phyloP scores from a whole-genome alignment of 371 early-diverging fungal species.

The Syncephalastrum racemosum region DNA sequence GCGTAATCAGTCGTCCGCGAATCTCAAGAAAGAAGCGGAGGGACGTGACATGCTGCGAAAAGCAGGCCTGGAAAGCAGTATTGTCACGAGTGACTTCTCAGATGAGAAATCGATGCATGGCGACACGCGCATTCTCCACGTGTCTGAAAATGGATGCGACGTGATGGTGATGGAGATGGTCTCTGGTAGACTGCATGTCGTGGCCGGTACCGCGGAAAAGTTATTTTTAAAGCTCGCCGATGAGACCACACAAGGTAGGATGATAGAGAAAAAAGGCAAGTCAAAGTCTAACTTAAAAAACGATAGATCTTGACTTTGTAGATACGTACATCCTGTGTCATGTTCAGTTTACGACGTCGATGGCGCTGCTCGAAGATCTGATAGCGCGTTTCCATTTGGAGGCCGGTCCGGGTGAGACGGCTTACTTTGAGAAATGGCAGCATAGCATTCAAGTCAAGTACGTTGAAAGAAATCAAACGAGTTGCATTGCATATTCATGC shows the following conservation, averaged over 20 bases:
- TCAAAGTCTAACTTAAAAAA: not conserved
- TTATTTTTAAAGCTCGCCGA: slow-evolving; percentile 65
- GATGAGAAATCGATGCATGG: no score
- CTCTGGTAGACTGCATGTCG: slow-evolving; percentile 51
- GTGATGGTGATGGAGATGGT: slow-evolving; percentile 33
- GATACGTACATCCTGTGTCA: slow-evolving; percentile 62
- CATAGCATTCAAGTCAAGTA: slow-evolving; percentile 66
- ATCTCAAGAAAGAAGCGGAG: slow-evolving; percentile 1
- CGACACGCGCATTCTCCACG: slow-evolving; percentile 25
- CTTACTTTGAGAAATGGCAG: slow-evolving; percentile 63
- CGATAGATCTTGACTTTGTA: slow-evolving; percentile 60
- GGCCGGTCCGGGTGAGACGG: slow-evolving; percentile 48
- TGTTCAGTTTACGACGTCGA: slow-evolving; percentile 56
- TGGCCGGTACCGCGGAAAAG: slow-evolving; percentile 62
- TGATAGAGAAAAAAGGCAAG: no score
- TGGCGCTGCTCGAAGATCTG: slow-evolving; percentile 58
- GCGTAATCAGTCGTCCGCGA: slow-evolving; percentile 14
- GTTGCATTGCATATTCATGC: not conserved
- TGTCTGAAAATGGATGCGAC: slow-evolving; percentile 54
- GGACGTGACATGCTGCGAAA: no score
- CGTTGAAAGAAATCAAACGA: slow-evolving; percentile 3
- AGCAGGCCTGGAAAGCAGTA: no score
- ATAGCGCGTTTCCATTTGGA: slow-evolving; percentile 60
- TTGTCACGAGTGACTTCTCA: no score
- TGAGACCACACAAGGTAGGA: slow-evolving; percentile 57